Conservation (phyloP, 2,329 filamentous ascomycete species). For the Colletotrichum lini region DNA sequence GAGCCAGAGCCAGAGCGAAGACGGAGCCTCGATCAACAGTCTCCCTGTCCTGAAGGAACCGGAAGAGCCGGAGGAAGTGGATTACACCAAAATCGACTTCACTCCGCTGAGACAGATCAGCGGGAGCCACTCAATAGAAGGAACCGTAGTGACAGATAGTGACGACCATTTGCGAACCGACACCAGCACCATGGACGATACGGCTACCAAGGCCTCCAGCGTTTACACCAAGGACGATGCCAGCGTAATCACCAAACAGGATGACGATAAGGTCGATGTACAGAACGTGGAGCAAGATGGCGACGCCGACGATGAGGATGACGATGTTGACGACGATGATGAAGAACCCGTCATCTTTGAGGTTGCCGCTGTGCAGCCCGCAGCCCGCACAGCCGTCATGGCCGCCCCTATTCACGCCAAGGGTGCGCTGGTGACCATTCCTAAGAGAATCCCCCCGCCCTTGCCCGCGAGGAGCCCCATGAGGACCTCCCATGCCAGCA, state of each 20-base stretch:
- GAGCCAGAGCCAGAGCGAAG: constrained; percentile 68
- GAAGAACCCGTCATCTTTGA: constrained; percentile 80
- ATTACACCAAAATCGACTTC: constrained; percentile 72
- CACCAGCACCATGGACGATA: constrained; percentile 47
- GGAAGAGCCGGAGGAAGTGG: constrained; percentile 68
- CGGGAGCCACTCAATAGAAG: constrained; percentile 56
- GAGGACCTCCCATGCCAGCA: constrained; percentile 67
- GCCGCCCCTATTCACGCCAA: constrained; percentile 78
- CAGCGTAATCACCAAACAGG: constrained; percentile 27
- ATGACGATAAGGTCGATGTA: constrained; percentile 38
- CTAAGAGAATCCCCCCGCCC: constrained; percentile 83
- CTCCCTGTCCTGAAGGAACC: constrained; percentile 57
- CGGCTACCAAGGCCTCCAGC: constrained; percentile 47
- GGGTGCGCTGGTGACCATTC: constrained; percentile 87
- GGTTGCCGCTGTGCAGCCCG: constrained; percentile 71
- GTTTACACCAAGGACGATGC: constrained; percentile 46
- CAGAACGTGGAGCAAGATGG: constrained; percentile 51
- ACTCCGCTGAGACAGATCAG: constrained; percentile 64
- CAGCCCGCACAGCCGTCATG: constrained; percentile 69
- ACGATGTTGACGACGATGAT: constrained; percentile 63
- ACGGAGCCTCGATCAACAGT: constrained; percentile 62
- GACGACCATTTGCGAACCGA: constrained; percentile 43
- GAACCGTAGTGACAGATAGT: constrained; percentile 38
- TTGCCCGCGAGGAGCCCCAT: constrained; percentile 84
- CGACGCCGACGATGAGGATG: constrained; percentile 59